Base-by-base conservation (phyloP, 148 eudicot species). In the Mesembryanthemum crystallinum region DNA sequence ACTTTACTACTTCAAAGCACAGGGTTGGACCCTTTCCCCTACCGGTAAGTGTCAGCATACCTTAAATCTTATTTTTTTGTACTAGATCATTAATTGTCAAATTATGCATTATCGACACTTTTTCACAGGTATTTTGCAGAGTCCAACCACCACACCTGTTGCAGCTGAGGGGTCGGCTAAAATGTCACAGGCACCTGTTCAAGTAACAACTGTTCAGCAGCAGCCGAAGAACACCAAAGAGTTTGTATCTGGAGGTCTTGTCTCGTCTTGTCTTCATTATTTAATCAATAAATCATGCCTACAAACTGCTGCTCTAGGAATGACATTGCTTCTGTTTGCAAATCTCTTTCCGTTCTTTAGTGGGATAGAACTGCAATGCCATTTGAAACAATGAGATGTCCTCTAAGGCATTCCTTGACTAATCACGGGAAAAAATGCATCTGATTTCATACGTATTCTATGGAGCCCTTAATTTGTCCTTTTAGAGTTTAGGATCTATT, bases 1-100 rank as follows among this genome's bases (percentile, higher is more conserved):
- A 75, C 81, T 90, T 33, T 95, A 95, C 91, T 95, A 78, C 79
- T 86, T 92, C 52, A 90, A 86, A 83, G 91, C 90, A 29, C 82
- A 76, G 64, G 87, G 79, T 72, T 88, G 88, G 89, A 67, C 64
- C 73, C 86, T 90, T 76, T 45, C 80, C 49, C 49, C 49, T 45
- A 45, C 49, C 14, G 49, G 49, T 45, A 8, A 1, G 59, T 70
- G 42, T 1, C 17, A 13, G 13, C 9, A 28, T 43, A 32, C 10
- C 0, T 28, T 54, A 57, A 27, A 57, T 66, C 23, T 49, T 61
- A 35, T 17, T 68, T 45, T 20, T 69, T 5, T 28, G 32, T 60
- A 9, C 5, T n/a, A 24, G 13, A 71, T 30, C 13, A 20, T 1
- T 62, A 67, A 35, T 30, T 70, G 11, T 73, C 51, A 63, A 29